phyloP scores from a whole-genome alignment of 257 asterid species.

The Plantago elongata region DNA sequence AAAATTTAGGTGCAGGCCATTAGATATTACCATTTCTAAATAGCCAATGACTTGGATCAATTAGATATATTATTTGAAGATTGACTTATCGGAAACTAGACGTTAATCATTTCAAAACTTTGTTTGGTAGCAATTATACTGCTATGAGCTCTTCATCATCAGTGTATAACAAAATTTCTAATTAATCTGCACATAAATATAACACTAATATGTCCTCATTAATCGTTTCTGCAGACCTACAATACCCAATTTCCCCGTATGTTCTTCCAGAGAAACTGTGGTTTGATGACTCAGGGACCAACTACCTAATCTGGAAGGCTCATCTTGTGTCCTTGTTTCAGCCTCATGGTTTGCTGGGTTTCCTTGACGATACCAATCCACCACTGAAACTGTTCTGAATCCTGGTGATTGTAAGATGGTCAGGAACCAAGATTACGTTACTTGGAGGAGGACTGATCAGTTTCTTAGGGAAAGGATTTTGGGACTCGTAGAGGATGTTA shows the following conservation, averaged over 20 bases:
- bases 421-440: neutral
- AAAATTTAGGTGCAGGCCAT: too few species aligned
- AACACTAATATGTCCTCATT: too few species aligned
- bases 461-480: constrained; percentile 26
- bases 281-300: neutral
- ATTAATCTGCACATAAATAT: too few species aligned
- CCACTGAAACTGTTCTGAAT: neutral
- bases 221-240: too few species aligned
- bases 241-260: neutral
- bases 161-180: too few species aligned
- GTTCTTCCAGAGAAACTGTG: constrained; percentile 12
- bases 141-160: too few species aligned
- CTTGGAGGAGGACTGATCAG: constrained; percentile 22
- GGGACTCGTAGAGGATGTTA: constrained; percentile 1
- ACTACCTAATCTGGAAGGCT: constrained; percentile 14
- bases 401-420: neutral
- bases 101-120: too few species aligned
- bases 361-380: constrained; percentile 1
- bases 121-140: too few species aligned
- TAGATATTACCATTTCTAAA: too few species aligned
- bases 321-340: constrained; percentile 18
- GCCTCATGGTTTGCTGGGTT: constrained; percentile 19
- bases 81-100: too few species aligned
- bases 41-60: too few species aligned
- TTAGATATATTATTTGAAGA: too few species aligned